Evolutionary conservation across 176 grass and related monocot species (phyloP), one percentile per base, ranked within the genome.

Genomic region (Thinopyrum elongatum): DNA sequence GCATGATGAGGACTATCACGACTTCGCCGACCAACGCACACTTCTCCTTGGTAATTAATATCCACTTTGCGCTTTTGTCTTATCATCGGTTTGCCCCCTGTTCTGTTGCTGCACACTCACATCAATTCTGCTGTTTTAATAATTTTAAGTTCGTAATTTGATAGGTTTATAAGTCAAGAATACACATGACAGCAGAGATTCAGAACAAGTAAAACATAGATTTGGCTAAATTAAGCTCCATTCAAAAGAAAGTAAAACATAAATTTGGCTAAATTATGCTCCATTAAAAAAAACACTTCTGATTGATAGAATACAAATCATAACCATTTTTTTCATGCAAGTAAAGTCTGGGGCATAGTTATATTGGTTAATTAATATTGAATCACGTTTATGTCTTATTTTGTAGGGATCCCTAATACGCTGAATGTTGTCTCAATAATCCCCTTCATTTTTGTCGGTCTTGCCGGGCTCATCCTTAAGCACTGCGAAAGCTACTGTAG

Each of bases 391-490:
- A 2, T 38, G 33, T 31, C 39, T 66, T 62, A 5, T 88, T 74
- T 88, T 60, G 30, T 90, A 97, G 95, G 92, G 63, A 97, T 93
- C 21, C 88, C 95, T 23, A 93, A 97, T 86, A 97, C 95, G 42
- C 8, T 97, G 82, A 94, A 94, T 91, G 95, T 94, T 25, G 86
- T 97, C 36, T 97, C 95, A 65, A 93, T 93, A 36, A 92, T 94
- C 68, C 95, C 95, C 21, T 97, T 97, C 89, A 62, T 97, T 76
- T 92, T 94, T 19, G 87, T 94, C 15, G 92, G 95, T 3, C 12
- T 94, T 23, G 61, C 71, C 7, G 90, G 95, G 19, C 70, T 97
- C 64, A 28, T 94, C 80, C 64, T 97, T 75, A 91, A 88, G 85
- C 90, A 89, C 63, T 87, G 86, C 81, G 82, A 78, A 25, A 87